Base-by-base conservation (phyloP, 176 grass and related monocot genomes). In the Zoysia pacifica region DNA sequence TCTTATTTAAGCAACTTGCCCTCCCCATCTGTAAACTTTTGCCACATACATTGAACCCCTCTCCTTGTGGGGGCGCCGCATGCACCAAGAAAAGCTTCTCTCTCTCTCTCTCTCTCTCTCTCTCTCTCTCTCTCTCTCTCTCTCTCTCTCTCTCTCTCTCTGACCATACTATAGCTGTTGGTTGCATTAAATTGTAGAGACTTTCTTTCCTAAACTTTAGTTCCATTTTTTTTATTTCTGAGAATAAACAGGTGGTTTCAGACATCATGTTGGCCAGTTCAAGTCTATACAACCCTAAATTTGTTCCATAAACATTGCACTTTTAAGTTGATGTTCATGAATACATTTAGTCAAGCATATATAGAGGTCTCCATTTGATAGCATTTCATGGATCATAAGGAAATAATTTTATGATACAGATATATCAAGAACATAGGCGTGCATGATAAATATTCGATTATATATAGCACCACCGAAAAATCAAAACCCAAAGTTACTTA, bases 1-100 rank as follows among this genome's bases (percentile, higher is more conserved):
- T 69, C 35, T 68, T 76, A 60, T 66, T 75, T 61, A 19, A 41
- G 64, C 72, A 76, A 83, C 54, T 83, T 83, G 81, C 2, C 35
- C 52, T 48, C 52, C 72, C 42, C 2, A 39, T 49, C 52, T 65
- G 19, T 35, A 76, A 69, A 55, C 53, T 56, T 76, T 69, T 68
- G 65, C 72, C 81, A 69, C 60, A 69, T 83, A 49, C 81, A 69
- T 15, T 76, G 81, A 76, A 83, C 73, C 28, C 28, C 52, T 69
- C 51, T 1, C 28, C 61, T n/a, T 76, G 81, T 83, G 81, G 73
- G 72, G 72, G 81, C 64, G 73, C 81, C 62, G 73, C 63, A 37
- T 76, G 72, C 72, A 83, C 81, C 72, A 69, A 83, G 51, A 60
- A 83, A 28, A 28, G 28, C 28, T 28, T 28, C 62, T 76, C 63